Evolutionary conservation across 768 basidiomycete genomes (phyloP).

Genomic region (Tephrocybe sp.): DNA sequence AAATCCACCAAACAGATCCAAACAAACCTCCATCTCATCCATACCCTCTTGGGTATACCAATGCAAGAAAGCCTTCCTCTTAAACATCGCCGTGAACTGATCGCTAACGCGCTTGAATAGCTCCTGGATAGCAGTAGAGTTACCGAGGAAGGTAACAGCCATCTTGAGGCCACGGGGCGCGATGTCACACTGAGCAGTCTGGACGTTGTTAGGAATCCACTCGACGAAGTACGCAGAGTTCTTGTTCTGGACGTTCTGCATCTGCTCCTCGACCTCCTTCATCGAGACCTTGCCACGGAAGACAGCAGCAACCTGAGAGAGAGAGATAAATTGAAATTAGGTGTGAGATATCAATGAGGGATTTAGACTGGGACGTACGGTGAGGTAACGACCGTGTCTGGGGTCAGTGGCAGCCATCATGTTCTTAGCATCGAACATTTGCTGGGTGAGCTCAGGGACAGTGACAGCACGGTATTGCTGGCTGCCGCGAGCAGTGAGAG

Average conservation of each 20-base stretch:
- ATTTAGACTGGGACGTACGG: conserved; percentile 44
- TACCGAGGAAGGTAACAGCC: conserved; percentile 97
- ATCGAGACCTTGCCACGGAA: conserved; percentile 99
- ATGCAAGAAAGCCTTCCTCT: conserved; percentile 97
- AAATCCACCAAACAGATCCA: neutral
- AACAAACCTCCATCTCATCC: conserved; percentile 89
- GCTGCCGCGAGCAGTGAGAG: conserved; percentile 90
- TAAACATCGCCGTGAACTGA: conserved; percentile 99
- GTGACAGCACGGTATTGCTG: conserved; percentile 96
- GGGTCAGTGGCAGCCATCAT: conserved; percentile 99
- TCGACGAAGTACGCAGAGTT: conserved; percentile 98
- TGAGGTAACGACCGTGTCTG: conserved; percentile 95
- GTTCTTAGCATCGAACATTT: conserved; percentile 99
- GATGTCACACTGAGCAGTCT: conserved; percentile 98
- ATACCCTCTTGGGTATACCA: conserved; percentile 99
- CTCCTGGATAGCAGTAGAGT: conserved; percentile 96
- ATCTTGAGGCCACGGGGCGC: conserved; percentile 94
- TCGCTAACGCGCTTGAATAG: conserved; percentile 98
- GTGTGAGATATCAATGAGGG: neutral
- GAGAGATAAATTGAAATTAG: neutral
- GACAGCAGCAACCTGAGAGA: conserved; percentile 75
- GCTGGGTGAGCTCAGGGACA: conserved; percentile 95
- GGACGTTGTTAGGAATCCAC: conserved; percentile 99
- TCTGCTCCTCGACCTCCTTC: conserved; percentile 99
- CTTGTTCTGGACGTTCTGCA: conserved; percentile 97